Base-by-base conservation (phyloP, 2,329 filamentous ascomycete species). In the Pyricularia grisea region DNA sequence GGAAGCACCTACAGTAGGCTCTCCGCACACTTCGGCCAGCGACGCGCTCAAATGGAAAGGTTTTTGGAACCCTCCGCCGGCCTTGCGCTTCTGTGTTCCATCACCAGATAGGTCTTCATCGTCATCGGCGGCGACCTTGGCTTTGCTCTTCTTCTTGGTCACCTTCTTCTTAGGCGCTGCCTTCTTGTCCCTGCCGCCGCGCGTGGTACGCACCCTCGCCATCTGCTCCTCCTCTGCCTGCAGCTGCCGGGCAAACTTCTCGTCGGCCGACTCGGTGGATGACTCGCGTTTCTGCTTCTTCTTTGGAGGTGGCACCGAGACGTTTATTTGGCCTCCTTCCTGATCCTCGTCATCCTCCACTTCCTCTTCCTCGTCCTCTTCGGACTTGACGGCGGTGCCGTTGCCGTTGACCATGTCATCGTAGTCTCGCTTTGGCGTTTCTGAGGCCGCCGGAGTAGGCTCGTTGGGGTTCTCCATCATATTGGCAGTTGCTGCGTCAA, bases 61-160 rank as follows among this genome's bases (percentile, higher is more conserved):
- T 81, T 94, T 94, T 83, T 97, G 93, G 76, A 99, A 99, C 3
- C 94, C 95, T 50, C 94, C 93, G 1, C 93, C 93, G 25, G 93
- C 92, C 75, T 94, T 97, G 73, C 91, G 88, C 81, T 92, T 91
- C 74, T 77, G 83, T 71, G 75, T 86, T 80, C 78, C 88, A 65
- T 85, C 89, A 4, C 84, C 86, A 12, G 88, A 88, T 10, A 91
- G 79, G 67, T 94, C 93, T 74, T 91, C 94, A 73, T 96, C 92
- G 74, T 97, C 93, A 68, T 90, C 90, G 7, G 86, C 87, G 72
- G 88, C 90, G 69, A 94, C 87, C 79, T 91, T 92, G 76, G 91
- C 92, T 55, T 84, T 81, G 72, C 85, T 93, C 84, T 93, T 93
- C 83, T 92, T 93, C 73, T 87, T 85, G 68, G 86, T 84, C 61